Base-by-base conservation (phyloP, 1,139 yeast genomes). In the Geotrichum macrosporum region DNA sequence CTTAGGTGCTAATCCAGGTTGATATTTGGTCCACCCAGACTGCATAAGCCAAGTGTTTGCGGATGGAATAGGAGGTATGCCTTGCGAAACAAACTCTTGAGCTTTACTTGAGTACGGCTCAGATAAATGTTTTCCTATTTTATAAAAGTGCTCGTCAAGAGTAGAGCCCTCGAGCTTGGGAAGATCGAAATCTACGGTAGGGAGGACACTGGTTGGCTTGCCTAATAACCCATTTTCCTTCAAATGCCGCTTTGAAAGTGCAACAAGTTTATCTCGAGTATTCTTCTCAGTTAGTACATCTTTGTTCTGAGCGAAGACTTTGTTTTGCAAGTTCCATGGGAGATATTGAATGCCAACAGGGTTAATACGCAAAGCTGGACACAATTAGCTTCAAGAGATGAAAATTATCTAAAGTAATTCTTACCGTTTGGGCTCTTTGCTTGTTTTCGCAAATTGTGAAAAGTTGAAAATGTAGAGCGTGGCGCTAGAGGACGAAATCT, bases 11-110 rank as follows among this genome's bases (percentile, higher is more conserved):
- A 55, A 55, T 1, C 78, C 80, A 0, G 70, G 65, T 3, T 68
- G 77, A 63, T 94, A 94, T 55, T 83, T 72, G 16, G 80, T 74
- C 99, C 99, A 94, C 2, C 98, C 98, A 2, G 88, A 66, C 32
- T 50, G 47, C 19, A 33, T 40, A 15, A 55, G 35, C 64, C 64
- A 61, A 2, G 50, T 40, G 5, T 41, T 34, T 1, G 49, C 47
- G 3, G 62, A 52, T 0, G 94, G 94, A 50, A 46, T 57, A 13
- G 58, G 56, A 1, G 84, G 81, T 15, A 80, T 57, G 1, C 56
- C 51, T 0, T 61, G 64, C 0, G 61, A 55, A 0, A 71, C 72
- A 53, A 74, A 76, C 52, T 60, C 58, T 20, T 63, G 64, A 42
- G 69, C 77, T 61, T 78, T 72, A 39, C 61, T 57, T 38, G 76